phyloP scores from a whole-genome alignment of 176 grass and related monocot species.

The Musa troglodytarum region DNA sequence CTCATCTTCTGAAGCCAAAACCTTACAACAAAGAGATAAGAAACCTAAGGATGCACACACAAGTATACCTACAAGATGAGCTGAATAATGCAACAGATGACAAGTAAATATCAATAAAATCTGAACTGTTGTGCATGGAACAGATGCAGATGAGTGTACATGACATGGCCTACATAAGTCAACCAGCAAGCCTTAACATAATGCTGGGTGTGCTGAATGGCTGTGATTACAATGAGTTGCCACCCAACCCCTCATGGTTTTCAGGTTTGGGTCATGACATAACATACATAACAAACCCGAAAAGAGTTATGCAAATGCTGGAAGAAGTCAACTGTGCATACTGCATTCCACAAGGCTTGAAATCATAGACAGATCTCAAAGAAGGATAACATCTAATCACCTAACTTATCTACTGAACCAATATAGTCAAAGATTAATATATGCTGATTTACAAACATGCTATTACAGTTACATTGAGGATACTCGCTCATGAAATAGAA shows the following conservation, averaged over 20 bases:
- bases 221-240: no score
- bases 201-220: no score
- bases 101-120: neutral
- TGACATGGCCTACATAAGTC: neutral
- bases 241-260: no score
- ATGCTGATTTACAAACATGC: neutral
- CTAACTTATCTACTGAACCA: neutral
- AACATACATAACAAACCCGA: neutral
- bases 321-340: neutral
- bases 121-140: neutral
- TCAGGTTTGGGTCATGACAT: neutral
- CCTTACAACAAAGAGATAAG: slow-evolving; percentile 30
- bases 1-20: slow-evolving; percentile 88
- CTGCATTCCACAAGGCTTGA: neutral
- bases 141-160: neutral
- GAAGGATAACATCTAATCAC: no score
- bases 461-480: neutral
- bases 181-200: no score
- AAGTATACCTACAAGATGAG: neutral
- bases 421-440: neutral
- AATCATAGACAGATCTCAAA: no score
- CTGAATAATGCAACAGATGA: neutral
- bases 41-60: neutral
- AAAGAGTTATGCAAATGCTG: neutral
- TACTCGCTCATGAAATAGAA: neutral